Evolutionary conservation across 495 filamentous ascomycete genomes (phyloP).

Genomic region (Xylaria curta): DNA sequence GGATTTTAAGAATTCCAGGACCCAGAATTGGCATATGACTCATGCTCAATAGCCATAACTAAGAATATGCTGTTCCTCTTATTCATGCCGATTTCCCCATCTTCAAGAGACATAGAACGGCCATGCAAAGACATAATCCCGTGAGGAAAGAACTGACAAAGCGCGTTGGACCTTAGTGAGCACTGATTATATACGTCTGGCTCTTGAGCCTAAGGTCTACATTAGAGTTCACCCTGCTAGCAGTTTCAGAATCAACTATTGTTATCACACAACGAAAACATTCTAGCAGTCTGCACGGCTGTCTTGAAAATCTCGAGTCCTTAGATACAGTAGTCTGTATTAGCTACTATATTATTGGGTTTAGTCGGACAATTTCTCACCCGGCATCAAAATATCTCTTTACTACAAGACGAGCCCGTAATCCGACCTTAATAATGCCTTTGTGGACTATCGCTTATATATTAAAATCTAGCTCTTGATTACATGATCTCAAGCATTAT

Average conservation of each 20-base stretch:
- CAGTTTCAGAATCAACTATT: neutral
- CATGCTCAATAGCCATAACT: neutral
- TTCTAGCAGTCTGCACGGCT: neutral
- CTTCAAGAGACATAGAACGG: neutral
- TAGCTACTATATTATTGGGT: neutral
- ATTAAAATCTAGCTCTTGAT: neutral
- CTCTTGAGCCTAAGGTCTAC: neutral
- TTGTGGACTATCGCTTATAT: neutral
- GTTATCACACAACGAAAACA: neutral
- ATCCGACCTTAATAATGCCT: neutral
- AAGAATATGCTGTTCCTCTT: neutral
- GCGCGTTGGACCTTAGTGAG: neutral
- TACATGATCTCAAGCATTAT: neutral
- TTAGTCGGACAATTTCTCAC: neutral
- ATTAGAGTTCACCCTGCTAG: neutral
- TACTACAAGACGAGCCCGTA: neutral
- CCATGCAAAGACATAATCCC: neutral
- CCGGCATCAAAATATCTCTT: neutral
- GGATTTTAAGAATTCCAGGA: neutral
- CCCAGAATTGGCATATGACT: neutral
- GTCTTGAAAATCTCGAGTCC: neutral
- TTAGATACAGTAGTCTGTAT: neutral
- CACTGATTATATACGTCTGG: neutral
- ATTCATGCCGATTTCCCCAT: neutral
- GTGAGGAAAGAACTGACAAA: neutral